Conservation (phyloP, 2,329 filamentous ascomycete species). For the Sclerotinia minor region DNA sequence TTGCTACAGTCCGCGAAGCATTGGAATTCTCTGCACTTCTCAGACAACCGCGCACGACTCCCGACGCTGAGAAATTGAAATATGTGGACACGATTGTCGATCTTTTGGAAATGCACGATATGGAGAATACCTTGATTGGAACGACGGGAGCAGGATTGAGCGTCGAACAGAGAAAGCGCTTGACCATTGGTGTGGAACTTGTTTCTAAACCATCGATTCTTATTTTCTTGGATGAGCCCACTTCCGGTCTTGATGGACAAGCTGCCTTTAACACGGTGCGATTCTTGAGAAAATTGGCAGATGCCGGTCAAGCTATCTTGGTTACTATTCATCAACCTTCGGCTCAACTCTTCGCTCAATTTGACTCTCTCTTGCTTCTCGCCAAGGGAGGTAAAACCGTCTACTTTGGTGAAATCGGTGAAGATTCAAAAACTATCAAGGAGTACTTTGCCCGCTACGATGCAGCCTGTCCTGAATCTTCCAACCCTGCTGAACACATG, state of each 20-base stretch:
- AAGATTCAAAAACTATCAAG: conserved; percentile 57
- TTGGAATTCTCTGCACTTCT: conserved; percentile 81
- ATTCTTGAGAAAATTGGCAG: conserved; percentile 62
- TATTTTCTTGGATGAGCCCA: conserved; percentile 63
- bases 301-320: conserved; percentile 54
- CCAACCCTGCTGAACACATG: conserved; percentile 49
- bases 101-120: conserved; percentile 67
- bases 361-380: conserved; percentile 64
- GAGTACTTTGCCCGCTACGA: conserved; percentile 60
- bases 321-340: conserved; percentile 58
- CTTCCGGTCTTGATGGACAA: conserved; percentile 62
- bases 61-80: conserved; percentile 73
- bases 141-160: conserved; percentile 61
- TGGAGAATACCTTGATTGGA: conserved; percentile 65
- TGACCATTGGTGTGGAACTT: conserved; percentile 62
- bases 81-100: conserved; percentile 75
- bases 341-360: conserved; percentile 54
- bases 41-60: conserved; percentile 72
- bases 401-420: conserved; percentile 68
- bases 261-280: conserved; percentile 63
- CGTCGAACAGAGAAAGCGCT: conserved; percentile 61
- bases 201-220: conserved; percentile 58
- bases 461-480: conserved; percentile 45
- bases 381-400: conserved; percentile 65
- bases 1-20: conserved; percentile 83